Conservation (phyloP, 2,329 filamentous ascomycete species). For the Mycocentrospora acerina region DNA sequence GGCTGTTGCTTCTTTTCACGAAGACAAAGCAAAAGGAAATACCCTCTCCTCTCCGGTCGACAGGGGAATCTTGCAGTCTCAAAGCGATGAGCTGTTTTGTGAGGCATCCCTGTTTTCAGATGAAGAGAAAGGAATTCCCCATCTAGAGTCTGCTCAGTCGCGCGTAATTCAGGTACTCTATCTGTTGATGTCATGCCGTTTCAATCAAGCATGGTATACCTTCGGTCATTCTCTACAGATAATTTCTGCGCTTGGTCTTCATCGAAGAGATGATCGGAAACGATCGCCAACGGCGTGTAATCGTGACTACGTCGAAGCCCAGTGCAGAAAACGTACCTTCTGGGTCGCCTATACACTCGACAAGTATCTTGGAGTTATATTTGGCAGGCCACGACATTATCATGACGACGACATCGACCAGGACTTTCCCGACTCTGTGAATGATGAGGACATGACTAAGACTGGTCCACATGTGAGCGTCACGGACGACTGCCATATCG, state of each 20-base stretch:
- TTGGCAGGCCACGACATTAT: constrained; percentile 60
- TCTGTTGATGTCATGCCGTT: constrained; percentile 57
- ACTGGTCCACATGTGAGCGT: constrained; percentile 33
- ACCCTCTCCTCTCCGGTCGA: constrained; percentile 26
- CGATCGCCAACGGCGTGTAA: constrained; percentile 8
- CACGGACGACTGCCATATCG: constrained; percentile 56
- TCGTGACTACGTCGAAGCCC: constrained; percentile 48
- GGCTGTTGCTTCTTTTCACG: constrained; percentile 50
- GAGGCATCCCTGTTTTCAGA: constrained; percentile 42
- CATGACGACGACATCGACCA: constrained; percentile 66
- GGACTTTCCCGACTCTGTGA: constrained; percentile 56
- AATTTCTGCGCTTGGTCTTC: constrained; percentile 47
- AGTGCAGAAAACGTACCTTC: constrained; percentile 60
- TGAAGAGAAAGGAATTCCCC: constrained; percentile 53
- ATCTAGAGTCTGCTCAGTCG: constrained; percentile 58
- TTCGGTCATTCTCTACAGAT: constrained; percentile 60
- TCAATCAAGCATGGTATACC: constrained; percentile 61
- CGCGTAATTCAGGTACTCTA: constrained; percentile 59
- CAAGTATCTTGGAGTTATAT: constrained; percentile 61
- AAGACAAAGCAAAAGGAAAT: constrained; percentile 41
- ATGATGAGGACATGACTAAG: constrained; percentile 59
- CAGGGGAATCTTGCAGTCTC: constrained; percentile 24
- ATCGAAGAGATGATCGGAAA: constrained; percentile 41
- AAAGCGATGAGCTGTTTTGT: constrained; percentile 47
- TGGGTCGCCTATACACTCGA: constrained; percentile 65